phyloP scores from a whole-genome alignment of 495 filamentous ascomycete genomes.

The Sporormia fimetaria region DNA sequence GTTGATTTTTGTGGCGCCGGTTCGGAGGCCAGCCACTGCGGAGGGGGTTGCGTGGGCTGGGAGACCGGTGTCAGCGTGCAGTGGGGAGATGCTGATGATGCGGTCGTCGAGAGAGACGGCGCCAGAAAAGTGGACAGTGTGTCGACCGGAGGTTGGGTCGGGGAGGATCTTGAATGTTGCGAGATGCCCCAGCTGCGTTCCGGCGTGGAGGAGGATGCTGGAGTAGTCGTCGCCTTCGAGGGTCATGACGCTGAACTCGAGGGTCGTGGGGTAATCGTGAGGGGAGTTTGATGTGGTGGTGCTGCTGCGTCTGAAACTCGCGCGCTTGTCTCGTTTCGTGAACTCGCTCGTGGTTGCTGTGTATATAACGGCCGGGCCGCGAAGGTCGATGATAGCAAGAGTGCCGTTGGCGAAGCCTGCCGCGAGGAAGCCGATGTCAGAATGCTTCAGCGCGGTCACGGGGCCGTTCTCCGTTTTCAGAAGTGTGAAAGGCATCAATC shows the following conservation, averaged over 20 bases:
- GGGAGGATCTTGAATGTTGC: conserved; percentile 86
- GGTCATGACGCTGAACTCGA: conserved; percentile 91
- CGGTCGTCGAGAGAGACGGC: conserved; percentile 53
- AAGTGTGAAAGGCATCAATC: conserved; percentile 67
- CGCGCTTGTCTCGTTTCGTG: conserved; percentile 54
- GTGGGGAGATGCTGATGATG: conserved; percentile 63
- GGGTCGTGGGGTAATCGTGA: conserved; percentile 58
- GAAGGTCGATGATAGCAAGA: conserved; percentile 69
- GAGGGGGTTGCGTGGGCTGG: conserved; percentile 62
- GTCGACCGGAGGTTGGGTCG: conserved; percentile 50
- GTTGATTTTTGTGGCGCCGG: conserved; percentile 51
- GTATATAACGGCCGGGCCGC: conserved; percentile 83
- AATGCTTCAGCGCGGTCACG: conserved; percentile 66
- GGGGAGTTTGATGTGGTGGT: conserved; percentile 38
- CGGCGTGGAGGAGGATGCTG: conserved; percentile 83
- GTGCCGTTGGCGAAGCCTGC: conserved; percentile 72
- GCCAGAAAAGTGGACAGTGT: conserved; percentile 62
- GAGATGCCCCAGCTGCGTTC: conserved; percentile 71
- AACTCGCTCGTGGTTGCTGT: conserved; percentile 55
- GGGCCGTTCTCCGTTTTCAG: conserved; percentile 71
- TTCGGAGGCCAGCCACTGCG: conserved; percentile 58
- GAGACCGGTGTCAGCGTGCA: conserved; percentile 65
- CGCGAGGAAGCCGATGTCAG: conserved; percentile 83
- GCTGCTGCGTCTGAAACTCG: conserved; percentile 50
- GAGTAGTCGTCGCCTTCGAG: conserved; percentile 88